A percentile compares a stretch with the other conserved stretches of the same genome.
Evolutionary conservation across 1,139 yeast species (phyloP).

Genomic region (Kluyveromyces sp.): DNA sequence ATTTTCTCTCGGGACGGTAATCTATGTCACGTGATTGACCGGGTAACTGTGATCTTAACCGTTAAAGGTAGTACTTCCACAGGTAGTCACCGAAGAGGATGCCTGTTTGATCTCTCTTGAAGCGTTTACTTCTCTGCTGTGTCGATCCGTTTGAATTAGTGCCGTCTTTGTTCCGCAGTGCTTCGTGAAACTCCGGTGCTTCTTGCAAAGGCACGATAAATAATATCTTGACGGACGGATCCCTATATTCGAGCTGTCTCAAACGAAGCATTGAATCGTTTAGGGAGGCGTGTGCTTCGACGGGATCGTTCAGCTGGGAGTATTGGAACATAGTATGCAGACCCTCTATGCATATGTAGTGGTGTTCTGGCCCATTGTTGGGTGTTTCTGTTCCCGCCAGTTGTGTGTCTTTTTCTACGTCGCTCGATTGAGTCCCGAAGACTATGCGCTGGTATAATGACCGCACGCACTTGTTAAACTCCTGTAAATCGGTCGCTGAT

Average conservation of each 20-base stretch:
- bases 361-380: neutral
- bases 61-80: slow-evolving; percentile 5
- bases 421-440: neutral
- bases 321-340: slow-evolving; percentile 27
- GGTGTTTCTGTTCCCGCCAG: neutral
- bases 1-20: no score
- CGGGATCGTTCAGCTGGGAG: slow-evolving; percentile 18
- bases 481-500: slow-evolving; percentile 24
- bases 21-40: neutral
- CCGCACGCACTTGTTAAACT: slow-evolving; percentile 15
- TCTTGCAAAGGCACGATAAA: slow-evolving; percentile 2
- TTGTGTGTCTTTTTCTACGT: neutral
- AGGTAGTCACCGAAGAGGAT: slow-evolving; percentile 4
- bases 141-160: neutral
- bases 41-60: no score
- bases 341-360: slow-evolving; percentile 17
- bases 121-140: slow-evolving; percentile 2
- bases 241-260: slow-evolving; percentile 17
- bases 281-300: slow-evolving; percentile 18
- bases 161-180: neutral
- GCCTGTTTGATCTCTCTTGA: slow-evolving; percentile 4
- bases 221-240: slow-evolving; percentile 9
- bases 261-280: slow-evolving; percentile 20
- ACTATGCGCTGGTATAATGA: slow-evolving; percentile 4
- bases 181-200: slow-evolving; percentile 1